Conservation (phyloP, 768 basidiomycete genomes). For the Mycena pura region DNA sequence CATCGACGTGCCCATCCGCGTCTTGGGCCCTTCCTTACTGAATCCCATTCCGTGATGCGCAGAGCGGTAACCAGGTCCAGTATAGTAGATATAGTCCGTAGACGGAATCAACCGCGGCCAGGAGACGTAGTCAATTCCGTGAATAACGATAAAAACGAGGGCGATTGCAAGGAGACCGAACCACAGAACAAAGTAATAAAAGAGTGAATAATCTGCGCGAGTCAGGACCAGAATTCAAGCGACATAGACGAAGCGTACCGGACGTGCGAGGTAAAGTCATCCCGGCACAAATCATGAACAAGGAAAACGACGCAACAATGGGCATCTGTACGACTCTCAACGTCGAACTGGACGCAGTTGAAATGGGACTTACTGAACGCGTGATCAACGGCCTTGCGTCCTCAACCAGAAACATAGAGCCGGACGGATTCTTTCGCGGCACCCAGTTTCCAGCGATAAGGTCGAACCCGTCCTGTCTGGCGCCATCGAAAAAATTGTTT, state of each 20-base stretch:
- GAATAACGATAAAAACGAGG: constrained; percentile 73
- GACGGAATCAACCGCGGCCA: constrained; percentile 91
- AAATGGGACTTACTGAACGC: constrained; percentile 68
- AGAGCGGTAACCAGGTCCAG: constrained; percentile 87
- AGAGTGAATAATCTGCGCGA: constrained; percentile 76
- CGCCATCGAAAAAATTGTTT: constrained; percentile 97
- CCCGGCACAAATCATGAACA: constrained; percentile 89
- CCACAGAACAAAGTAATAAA: constrained; percentile 88
- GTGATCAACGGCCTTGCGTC: constrained; percentile 84
- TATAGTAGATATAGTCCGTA: constrained; percentile 86
- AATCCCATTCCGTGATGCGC: constrained; percentile 80
- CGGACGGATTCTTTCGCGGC: constrained; percentile 76
- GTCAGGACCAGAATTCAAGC: constrained; percentile 12
- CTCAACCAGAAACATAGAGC: constrained; percentile 72
- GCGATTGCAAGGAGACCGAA: constrained; percentile 66
- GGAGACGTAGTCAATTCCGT: constrained; percentile 93
- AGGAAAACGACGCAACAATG: constrained; percentile 75
- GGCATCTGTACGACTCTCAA: constrained; percentile 68
- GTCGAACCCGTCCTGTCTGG: constrained; percentile 96
- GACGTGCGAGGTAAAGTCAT: constrained; percentile 87
- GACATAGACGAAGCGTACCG: constrained; percentile 49
- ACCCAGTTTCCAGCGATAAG: constrained; percentile 91
- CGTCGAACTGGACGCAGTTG: background rate
- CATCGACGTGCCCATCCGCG: constrained; percentile 42
- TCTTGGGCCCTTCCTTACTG: constrained; percentile 37